These are phyloP conservation scores for Eucalyptus grandis DNA, from an alignment of 345 rosid genomes.

Conservation along the genomic window DNA sequence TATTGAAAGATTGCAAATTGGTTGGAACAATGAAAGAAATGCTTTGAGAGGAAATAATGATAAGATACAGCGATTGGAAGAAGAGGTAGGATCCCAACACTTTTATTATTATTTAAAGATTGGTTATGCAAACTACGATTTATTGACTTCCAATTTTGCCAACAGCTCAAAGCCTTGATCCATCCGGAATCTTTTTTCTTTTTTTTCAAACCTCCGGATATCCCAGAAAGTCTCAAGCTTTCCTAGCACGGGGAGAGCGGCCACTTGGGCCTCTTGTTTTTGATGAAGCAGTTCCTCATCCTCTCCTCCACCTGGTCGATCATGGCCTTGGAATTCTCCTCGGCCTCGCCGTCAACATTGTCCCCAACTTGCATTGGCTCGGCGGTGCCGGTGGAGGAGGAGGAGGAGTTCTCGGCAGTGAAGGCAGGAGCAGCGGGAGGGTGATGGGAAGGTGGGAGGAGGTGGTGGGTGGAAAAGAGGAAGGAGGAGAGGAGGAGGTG, in stretches of 20 bases:
- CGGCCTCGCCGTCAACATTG: conserved; percentile 27
- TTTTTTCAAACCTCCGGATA: too few relatives aligned
- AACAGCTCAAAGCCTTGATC: too few relatives aligned
- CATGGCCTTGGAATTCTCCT: not conserved
- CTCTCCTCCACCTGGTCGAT: conserved; percentile 58
- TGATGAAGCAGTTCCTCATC: conserved; percentile 64
- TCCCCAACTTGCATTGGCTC: conserved; percentile 75
- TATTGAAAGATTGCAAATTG: too few relatives aligned
- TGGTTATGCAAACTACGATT: too few relatives aligned
- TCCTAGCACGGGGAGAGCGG: conserved; percentile 43
- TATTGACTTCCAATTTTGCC: too few relatives aligned
- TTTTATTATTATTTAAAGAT: too few relatives aligned
- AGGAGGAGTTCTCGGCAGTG: conserved; percentile 11
- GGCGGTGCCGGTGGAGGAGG: conserved; percentile 6
- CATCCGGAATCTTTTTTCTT: too few relatives aligned
- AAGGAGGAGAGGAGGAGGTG: conserved; percentile 48
- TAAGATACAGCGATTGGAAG: too few relatives aligned
- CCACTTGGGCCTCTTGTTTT: conserved; percentile 71
- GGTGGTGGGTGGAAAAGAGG: conserved; percentile 7
- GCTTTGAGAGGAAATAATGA: too few relatives aligned
- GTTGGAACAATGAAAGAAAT: too few relatives aligned
- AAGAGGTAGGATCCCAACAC: too few relatives aligned
- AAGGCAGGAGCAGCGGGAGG: conserved; percentile 26
- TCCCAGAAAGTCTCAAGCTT: too few relatives aligned
- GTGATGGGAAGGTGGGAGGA: not conserved